These are phyloP conservation scores for Aschersonia sp. DNA, from an alignment of 2,329 filamentous ascomycete genomes.

Conservation along the genomic window DNA sequence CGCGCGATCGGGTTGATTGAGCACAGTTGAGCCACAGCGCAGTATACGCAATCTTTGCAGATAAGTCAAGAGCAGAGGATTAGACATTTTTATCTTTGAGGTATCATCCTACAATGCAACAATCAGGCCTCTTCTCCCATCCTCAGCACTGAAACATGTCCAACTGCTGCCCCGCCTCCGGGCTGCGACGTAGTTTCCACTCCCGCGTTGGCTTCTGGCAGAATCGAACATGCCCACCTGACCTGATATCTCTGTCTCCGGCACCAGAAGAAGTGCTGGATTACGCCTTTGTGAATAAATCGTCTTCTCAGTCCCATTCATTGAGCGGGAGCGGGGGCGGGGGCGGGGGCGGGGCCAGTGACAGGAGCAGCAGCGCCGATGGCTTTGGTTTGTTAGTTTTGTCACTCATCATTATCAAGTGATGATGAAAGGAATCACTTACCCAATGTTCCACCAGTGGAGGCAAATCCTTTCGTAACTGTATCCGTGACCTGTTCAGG, in stretches of 20 bases:
- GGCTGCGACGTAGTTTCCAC: not conserved
- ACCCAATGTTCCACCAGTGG: not conserved
- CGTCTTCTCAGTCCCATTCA: not conserved
- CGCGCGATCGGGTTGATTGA: too few relatives aligned
- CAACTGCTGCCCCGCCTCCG: not conserved
- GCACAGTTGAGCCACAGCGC: too few relatives aligned
- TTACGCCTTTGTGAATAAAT: not conserved
- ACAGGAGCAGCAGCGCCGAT: not conserved
- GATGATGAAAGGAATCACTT: not conserved
- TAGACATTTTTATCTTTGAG: too few relatives aligned
- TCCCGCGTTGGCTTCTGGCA: not conserved
- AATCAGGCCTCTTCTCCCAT: not conserved
- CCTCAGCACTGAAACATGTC: not conserved
- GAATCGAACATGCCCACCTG: not conserved
- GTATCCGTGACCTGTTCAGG: constrained; percentile 8
- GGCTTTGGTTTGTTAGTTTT: not conserved
- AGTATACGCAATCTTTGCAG: too few relatives aligned
- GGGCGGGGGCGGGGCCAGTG: not conserved
- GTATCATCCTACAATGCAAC: not conserved
- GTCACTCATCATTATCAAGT: too few relatives aligned
- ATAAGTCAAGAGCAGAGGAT: too few relatives aligned
- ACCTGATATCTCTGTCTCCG: not conserved
- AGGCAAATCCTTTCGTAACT: not conserved
- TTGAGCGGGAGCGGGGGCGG: not conserved
- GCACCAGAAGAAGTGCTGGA: not conserved